Evolutionary conservation across 345 rosid species (phyloP).

Genomic region (Eucalyptus cloeziana): DNA sequence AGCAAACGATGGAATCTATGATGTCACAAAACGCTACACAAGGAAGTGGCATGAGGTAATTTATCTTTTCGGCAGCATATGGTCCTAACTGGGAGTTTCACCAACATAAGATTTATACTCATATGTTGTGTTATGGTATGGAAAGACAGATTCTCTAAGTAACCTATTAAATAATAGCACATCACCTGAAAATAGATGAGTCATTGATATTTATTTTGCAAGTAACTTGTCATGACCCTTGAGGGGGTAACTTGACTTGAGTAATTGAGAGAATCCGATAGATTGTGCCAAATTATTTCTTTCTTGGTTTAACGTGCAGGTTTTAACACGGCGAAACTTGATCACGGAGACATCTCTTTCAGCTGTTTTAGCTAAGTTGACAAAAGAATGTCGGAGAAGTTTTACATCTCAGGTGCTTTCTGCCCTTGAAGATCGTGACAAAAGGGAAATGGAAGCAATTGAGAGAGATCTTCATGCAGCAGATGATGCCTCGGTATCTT

Average conservation of each 20-base stretch:
- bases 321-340: constrained; percentile 54
- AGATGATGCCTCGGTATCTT: constrained; percentile 41
- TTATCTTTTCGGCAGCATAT: neutral
- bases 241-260: neutral
- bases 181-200: neutral
- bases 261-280: neutral
- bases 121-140: neutral
- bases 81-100: neutral
- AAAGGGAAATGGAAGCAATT: constrained; percentile 48
- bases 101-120: neutral
- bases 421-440: constrained; percentile 55
- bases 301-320: constrained; percentile 17
- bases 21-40: constrained; percentile 93
- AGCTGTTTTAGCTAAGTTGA: constrained; percentile 32
- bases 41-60: constrained; percentile 89
- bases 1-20: constrained; percentile 80
- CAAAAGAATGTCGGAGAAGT: constrained; percentile 38
- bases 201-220: neutral
- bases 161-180: neutral
- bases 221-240: neutral
- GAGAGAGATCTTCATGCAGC: constrained; percentile 38
- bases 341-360: constrained; percentile 39
- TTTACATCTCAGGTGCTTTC: constrained; percentile 13
- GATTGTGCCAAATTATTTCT: neutral
- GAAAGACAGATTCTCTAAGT: neutral